phyloP scores from a whole-genome alignment of 2,329 filamentous ascomycete species.

The Xylariaceae sp. region DNA sequence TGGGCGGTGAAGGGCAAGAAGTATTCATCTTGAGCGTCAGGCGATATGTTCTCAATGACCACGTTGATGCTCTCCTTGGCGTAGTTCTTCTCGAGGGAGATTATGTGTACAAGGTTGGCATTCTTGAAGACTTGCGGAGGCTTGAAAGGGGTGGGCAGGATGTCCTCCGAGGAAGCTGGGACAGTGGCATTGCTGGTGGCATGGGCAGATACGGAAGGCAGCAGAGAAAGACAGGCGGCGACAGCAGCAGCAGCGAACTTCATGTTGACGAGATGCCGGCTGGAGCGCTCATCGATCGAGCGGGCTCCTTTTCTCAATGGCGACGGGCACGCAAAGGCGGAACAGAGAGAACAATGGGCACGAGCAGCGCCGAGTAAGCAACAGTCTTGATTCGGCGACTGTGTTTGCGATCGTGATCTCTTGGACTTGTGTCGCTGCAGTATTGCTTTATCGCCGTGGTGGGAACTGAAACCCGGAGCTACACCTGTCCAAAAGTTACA shows the following conservation, averaged over 20 bases:
- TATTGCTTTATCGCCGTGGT: too few relatives aligned
- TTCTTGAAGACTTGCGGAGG: slow-evolving; percentile 93
- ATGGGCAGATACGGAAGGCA: slow-evolving; percentile 45
- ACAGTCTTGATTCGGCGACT: background rate
- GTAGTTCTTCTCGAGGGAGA: slow-evolving; percentile 92
- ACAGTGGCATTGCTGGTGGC: slow-evolving; percentile 19
- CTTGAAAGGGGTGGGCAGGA: slow-evolving; percentile 66
- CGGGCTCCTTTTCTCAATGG: slow-evolving; percentile 24
- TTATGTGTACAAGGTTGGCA: slow-evolving; percentile 81
- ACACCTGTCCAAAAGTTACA: slow-evolving; percentile 26
- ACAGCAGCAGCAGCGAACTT: slow-evolving; percentile 47
- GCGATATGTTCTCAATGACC: slow-evolving; percentile 84
- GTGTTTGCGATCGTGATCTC: too few relatives aligned
- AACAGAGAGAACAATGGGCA: background rate
- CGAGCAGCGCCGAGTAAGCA: slow-evolving; percentile 7
- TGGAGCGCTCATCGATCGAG: slow-evolving; percentile 32
- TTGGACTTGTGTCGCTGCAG: too few relatives aligned
- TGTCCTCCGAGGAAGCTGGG: slow-evolving; percentile 55
- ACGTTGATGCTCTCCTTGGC: slow-evolving; percentile 89
- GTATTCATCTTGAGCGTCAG: slow-evolving; percentile 81
- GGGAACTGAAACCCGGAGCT: slow-evolving; percentile 9
- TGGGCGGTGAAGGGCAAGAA: slow-evolving; percentile 81
- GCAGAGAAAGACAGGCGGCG: slow-evolving; percentile 58
- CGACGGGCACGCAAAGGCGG: slow-evolving; percentile 1
- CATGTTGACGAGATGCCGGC: slow-evolving; percentile 38